Evolutionary conservation across 495 filamentous ascomycete genomes (phyloP).

Genomic region (Daldinia caldariorum): DNA sequence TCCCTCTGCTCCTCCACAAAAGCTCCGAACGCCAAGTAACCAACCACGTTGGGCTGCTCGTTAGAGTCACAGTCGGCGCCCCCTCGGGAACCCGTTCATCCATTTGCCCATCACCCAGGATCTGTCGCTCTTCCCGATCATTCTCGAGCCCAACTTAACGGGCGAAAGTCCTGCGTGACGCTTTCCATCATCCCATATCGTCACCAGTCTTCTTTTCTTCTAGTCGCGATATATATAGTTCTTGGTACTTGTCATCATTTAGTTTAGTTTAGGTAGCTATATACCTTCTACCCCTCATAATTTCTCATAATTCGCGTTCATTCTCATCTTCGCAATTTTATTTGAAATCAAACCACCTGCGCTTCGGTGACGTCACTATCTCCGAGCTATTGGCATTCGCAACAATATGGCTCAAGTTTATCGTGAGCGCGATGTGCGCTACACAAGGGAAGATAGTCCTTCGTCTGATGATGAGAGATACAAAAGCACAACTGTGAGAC

Average conservation of each 20-base stretch:
- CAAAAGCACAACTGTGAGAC: constrained; percentile 61
- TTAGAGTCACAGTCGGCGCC: constrained; percentile 43
- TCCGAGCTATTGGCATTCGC: constrained; percentile 22
- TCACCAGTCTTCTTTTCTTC: constrained; percentile 39
- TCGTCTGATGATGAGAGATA: constrained; percentile 61
- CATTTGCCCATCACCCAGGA: constrained; percentile 20
- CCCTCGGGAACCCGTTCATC: constrained; percentile 28
- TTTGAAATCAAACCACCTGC: constrained; percentile 10
- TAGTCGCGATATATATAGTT: constrained; percentile 28
- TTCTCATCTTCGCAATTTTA: constrained; percentile 2
- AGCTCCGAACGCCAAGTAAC: constrained; percentile 40
- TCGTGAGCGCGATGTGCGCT: constrained; percentile 57
- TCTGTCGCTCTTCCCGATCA: constrained; percentile 35
- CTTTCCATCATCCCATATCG: constrained; percentile 42
- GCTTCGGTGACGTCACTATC: constrained; percentile 42
- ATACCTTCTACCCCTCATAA: constrained; percentile 1
- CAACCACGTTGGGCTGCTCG: constrained; percentile 25
- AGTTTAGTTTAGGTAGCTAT: constrained; percentile 2
- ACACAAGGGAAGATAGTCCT: constrained; percentile 56
- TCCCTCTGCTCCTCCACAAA: constrained; percentile 36
- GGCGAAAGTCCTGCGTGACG: constrained; percentile 35
- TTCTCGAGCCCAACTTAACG: constrained; percentile 32
- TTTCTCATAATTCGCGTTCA: constrained; percentile 11
- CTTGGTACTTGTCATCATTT: constrained; percentile 5
- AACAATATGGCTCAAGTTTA: constrained; percentile 58